Evolutionary conservation across 2,329 filamentous ascomycete genomes (phyloP).

Genomic region (Zalaria sp.): DNA sequence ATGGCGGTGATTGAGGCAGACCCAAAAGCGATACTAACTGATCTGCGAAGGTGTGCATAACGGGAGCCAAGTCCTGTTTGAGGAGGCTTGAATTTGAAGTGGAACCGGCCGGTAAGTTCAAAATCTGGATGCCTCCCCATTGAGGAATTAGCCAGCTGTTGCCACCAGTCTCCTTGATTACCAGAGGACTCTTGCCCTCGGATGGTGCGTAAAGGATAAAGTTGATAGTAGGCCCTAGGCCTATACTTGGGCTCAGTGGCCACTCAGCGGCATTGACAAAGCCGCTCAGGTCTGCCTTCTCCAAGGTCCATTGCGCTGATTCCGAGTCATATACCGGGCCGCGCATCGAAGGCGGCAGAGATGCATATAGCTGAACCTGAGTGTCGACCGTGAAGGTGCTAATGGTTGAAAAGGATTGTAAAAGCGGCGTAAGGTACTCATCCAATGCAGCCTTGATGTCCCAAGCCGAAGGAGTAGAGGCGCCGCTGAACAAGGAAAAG

Average conservation of each 20-base stretch:
- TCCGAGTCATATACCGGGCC: conserved; percentile 39
- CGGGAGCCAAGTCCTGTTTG: conserved; percentile 54
- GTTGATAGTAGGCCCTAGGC: conserved; percentile 84
- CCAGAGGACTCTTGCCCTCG: conserved; percentile 44
- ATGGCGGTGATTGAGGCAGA: conserved; percentile 61
- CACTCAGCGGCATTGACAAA: conserved; percentile 98
- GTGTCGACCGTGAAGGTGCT: conserved; percentile 95
- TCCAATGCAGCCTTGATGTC: conserved; percentile 72
- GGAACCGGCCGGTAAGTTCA: conserved; percentile 35
- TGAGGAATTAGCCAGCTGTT: conserved; percentile 91
- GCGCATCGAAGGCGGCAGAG: conserved; percentile 47
- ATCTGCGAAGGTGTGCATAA: conserved; percentile 78
- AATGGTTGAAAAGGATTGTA: conserved; percentile 65
- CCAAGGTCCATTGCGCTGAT: conserved; percentile 51
- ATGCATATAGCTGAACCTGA: conserved; percentile 86
- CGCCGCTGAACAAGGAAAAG: conserved; percentile 84
- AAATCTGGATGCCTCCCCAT: conserved; percentile 69
- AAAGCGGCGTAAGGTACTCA: conserved; percentile 67
- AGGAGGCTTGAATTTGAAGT: conserved; percentile 33
- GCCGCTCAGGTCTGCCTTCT: conserved; percentile 75
- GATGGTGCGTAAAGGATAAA: conserved; percentile 85
- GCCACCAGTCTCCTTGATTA: conserved; percentile 43
- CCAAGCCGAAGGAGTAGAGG: conserved; percentile 70
- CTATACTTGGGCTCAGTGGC: conserved; percentile 90
- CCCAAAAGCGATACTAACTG: conserved; percentile 83